phyloP scores from a whole-genome alignment of 805 yeast genomes.

The Yueomyces sp. region DNA sequence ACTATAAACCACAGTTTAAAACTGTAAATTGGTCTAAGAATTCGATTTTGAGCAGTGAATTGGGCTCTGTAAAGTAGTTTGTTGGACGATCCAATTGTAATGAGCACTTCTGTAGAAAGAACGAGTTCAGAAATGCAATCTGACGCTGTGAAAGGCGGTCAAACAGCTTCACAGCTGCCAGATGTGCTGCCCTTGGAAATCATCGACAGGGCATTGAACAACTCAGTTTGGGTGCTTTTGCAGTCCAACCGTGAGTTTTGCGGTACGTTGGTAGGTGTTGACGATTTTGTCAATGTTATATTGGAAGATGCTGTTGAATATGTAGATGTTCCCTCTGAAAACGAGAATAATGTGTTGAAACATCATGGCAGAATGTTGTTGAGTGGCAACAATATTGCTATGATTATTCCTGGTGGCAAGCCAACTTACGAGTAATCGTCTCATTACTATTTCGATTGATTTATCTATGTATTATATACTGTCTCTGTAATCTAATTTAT shows the following conservation, averaged over 20 bases:
- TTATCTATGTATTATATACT: too few relatives aligned
- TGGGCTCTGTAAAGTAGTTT: too few relatives aligned
- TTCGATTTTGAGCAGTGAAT: too few relatives aligned
- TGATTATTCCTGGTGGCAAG: constrained; percentile 47
- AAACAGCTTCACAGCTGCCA: neutral
- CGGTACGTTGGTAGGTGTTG: constrained; percentile 88
- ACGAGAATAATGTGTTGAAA: constrained; percentile 30
- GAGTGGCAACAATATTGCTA: constrained; percentile 60
- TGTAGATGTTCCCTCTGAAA: constrained; percentile 8
- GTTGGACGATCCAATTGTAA: too few relatives aligned
- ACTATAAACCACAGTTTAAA: too few relatives aligned
- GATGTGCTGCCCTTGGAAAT: constrained; percentile 58
- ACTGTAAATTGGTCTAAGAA: neutral
- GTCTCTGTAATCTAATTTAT: too few relatives aligned
- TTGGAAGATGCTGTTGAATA: constrained; percentile 48
- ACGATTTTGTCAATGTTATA: constrained; percentile 88
- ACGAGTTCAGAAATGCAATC: too few relatives aligned
- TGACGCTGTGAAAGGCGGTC: neutral
- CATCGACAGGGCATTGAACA: constrained; percentile 78
- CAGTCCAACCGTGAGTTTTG: constrained; percentile 56
- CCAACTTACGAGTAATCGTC: neutral
- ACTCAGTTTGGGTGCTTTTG: constrained; percentile 52
- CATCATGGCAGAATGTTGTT: constrained; percentile 46
- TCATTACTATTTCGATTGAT: too few relatives aligned
- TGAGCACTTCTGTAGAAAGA: too few relatives aligned